Conservation (phyloP, 2,329 filamentous ascomycete species). For the Didymella pinodella region DNA sequence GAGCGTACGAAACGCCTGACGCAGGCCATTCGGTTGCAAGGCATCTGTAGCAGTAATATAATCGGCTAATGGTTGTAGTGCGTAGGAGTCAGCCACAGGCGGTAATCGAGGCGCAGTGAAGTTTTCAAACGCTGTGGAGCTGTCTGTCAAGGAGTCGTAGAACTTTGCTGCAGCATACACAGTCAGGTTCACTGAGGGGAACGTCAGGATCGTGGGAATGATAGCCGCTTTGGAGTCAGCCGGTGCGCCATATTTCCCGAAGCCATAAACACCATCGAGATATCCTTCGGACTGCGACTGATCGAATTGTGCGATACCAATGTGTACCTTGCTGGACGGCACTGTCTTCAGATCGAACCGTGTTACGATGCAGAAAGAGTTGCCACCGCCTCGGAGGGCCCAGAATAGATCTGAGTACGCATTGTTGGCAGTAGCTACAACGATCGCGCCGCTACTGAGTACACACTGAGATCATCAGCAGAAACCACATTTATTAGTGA, state of each 20-base stretch:
- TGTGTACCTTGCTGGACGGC: slow-evolving; percentile 20
- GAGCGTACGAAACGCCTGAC: slow-evolving; percentile 29
- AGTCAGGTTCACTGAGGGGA: slow-evolving; percentile 24
- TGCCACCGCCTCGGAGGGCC: slow-evolving; percentile 41
- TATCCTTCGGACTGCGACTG: slow-evolving; percentile 25
- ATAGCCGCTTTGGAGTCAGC: slow-evolving; percentile 32
- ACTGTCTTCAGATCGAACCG: slow-evolving; percentile 28
- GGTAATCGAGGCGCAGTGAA: slow-evolving; percentile 30
- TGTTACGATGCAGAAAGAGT: slow-evolving; percentile 37
- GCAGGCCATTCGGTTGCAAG: slow-evolving; percentile 23
- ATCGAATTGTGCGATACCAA: slow-evolving; percentile 27
- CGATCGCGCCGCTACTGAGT: slow-evolving; percentile 34
- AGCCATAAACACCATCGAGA: slow-evolving; percentile 34
- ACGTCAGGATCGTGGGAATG: slow-evolving; percentile 29
- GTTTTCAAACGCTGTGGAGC: slow-evolving; percentile 27
- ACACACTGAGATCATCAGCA: slow-evolving; percentile 29
- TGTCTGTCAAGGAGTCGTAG: slow-evolving; percentile 29
- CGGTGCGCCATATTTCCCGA: slow-evolving; percentile 26
- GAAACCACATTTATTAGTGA: background rate
- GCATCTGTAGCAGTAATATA: slow-evolving; percentile 24
- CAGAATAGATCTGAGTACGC: slow-evolving; percentile 44
- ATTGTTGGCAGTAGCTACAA: slow-evolving; percentile 30
- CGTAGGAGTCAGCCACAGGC: slow-evolving; percentile 26
- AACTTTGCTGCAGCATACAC: slow-evolving; percentile 30
- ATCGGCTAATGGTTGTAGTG: slow-evolving; percentile 23